Conservation (phyloP, 1,284 basidiomycete species). For the Boletus semigastroideus region DNA sequence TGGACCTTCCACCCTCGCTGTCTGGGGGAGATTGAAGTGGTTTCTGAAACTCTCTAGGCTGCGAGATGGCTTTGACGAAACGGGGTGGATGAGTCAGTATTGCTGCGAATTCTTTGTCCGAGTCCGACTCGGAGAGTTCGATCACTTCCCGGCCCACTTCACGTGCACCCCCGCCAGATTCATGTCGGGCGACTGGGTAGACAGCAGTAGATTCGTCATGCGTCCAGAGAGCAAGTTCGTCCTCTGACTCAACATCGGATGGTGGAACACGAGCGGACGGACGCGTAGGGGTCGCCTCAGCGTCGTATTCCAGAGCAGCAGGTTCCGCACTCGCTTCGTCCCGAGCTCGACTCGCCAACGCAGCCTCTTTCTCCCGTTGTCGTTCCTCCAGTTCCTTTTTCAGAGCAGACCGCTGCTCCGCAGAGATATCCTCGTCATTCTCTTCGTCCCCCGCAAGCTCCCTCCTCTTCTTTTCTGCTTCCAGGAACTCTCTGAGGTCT, state of each 20-base stretch:
- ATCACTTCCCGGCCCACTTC: slow-evolving; percentile 31
- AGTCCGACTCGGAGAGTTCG: slow-evolving; percentile 38
- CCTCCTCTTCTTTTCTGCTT: slow-evolving; percentile 54
- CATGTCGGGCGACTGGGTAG: slow-evolving; percentile 20
- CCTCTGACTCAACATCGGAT: slow-evolving; percentile 40
- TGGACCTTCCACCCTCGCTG: slow-evolving; percentile 16
- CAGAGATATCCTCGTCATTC: slow-evolving; percentile 29
- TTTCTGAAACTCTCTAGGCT: slow-evolving; percentile 5
- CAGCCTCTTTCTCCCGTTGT: slow-evolving; percentile 21
- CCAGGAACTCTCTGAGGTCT: slow-evolving; percentile 64
- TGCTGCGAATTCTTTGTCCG: slow-evolving; percentile 31
- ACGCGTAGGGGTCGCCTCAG: slow-evolving; percentile 21
- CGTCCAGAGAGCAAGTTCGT: slow-evolving; percentile 45
- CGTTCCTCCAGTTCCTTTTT: slow-evolving; percentile 18
- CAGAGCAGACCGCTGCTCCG: slow-evolving; percentile 17
- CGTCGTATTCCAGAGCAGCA: slow-evolving; percentile 31
- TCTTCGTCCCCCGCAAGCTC: slow-evolving; percentile 47
- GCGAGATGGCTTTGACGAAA: neutral
- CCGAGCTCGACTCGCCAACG: slow-evolving; percentile 8
- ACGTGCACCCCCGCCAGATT: slow-evolving; percentile 13
- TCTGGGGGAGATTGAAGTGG: slow-evolving; percentile 18
- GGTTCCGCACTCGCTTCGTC: slow-evolving; percentile 13
- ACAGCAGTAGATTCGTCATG: slow-evolving; percentile 39
- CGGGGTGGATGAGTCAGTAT: slow-evolving; percentile 27
- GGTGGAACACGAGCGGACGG: slow-evolving; percentile 4